Conservation (phyloP, 1,139 yeast species). For the Kluyveromyces sp. region DNA sequence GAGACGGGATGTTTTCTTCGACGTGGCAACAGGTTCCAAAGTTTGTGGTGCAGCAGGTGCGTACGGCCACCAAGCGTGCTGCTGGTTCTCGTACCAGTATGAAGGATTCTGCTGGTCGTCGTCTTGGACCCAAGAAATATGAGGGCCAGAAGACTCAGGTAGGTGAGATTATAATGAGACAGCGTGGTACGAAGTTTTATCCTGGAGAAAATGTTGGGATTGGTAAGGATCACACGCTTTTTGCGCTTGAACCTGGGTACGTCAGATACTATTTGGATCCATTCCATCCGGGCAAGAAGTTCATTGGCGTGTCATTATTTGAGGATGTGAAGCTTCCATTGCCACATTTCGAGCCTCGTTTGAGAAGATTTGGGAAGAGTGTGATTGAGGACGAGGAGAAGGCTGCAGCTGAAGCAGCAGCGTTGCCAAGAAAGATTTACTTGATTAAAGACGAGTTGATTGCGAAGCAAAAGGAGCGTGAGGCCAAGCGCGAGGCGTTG, state of each 20-base stretch:
- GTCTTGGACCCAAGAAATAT: slow-evolving; percentile 83
- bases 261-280: slow-evolving; percentile 91
- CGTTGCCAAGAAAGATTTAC: slow-evolving; percentile 43
- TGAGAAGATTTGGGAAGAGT: slow-evolving; percentile 74
- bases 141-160: slow-evolving; percentile 57
- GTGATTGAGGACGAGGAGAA: slow-evolving; percentile 43
- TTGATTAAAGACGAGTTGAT: slow-evolving; percentile 47
- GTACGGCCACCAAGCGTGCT: slow-evolving; percentile 90
- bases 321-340: slow-evolving; percentile 65
- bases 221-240: slow-evolving; percentile 91
- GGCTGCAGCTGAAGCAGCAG: slow-evolving; percentile 47
- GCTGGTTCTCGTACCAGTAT: slow-evolving; percentile 90
- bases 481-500: slow-evolving; percentile 32
- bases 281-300: slow-evolving; percentile 90
- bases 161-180: slow-evolving; percentile 91
- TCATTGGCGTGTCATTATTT: slow-evolving; percentile 77
- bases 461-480: slow-evolving; percentile 34
- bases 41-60: slow-evolving; percentile 41
- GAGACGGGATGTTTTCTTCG: not conserved
- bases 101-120: slow-evolving; percentile 92
- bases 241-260: slow-evolving; percentile 86
- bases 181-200: slow-evolving; percentile 91
- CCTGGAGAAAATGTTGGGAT: slow-evolving; percentile 92
- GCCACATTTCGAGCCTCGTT: slow-evolving; percentile 81
- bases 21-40: slow-evolving; percentile 3